A percentile compares a stretch with the other conserved stretches of the same genome.
Evolutionary conservation across 2,329 filamentous ascomycete genomes (phyloP).

Genomic region (Hymenoscyphus repandus): DNA sequence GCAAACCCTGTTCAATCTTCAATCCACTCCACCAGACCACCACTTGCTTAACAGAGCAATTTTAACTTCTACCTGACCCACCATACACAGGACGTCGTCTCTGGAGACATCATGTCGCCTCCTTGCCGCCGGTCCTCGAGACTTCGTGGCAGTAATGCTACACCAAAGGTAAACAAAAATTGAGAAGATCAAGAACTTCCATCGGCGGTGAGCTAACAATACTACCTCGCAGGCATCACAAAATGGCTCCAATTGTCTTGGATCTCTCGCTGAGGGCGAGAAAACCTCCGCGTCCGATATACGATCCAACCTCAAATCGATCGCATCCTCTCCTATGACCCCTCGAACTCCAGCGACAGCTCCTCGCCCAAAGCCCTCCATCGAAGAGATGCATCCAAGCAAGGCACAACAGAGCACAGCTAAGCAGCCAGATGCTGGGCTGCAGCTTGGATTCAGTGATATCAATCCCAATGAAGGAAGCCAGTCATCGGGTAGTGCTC

Average conservation of each 20-base stretch:
- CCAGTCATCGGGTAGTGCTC: constrained; percentile 38
- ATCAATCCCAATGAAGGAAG: constrained; percentile 42
- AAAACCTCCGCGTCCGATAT: constrained; percentile 20
- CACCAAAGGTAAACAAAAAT: constrained; percentile 28
- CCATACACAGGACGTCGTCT: constrained; percentile 1
- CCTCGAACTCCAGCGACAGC: constrained; percentile 56
- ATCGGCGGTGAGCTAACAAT: constrained; percentile 4
- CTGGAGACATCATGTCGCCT: constrained; percentile 18
- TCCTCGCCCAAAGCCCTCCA: constrained; percentile 63
- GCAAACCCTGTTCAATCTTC: background rate
- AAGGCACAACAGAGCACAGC: constrained; percentile 70
- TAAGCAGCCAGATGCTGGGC: constrained; percentile 71
- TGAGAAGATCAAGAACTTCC: background rate
- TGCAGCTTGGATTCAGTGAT: constrained; percentile 77
- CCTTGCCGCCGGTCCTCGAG: constrained; percentile 31
- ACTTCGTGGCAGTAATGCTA: constrained; percentile 26
- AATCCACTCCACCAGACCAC: background rate
- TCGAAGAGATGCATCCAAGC: constrained; percentile 87
- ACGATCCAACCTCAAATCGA: constrained; percentile 20
- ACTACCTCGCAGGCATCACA: background rate
- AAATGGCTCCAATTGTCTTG: constrained; percentile 20
- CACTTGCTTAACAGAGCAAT: constrained; percentile 5
- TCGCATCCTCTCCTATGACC: constrained; percentile 22
- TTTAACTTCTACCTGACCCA: background rate
- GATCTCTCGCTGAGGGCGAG: constrained; percentile 28